Conservation (phyloP, 176 grass and related monocot species). For the Avena eriantha region DNA sequence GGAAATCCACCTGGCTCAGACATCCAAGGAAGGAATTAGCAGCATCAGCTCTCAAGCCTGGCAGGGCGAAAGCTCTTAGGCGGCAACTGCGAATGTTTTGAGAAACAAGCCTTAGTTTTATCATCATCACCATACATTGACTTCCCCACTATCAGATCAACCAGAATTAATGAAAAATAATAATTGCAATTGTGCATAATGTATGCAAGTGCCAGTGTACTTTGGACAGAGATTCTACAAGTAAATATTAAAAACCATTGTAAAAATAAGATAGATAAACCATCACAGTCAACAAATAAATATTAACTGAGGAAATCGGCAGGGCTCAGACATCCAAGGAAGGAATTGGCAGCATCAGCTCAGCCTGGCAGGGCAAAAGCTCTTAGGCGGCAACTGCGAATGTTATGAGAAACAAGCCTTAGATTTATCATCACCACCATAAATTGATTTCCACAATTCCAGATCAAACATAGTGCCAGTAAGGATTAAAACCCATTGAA, state of each 20-base stretch:
- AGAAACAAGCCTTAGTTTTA: conserved; percentile 67
- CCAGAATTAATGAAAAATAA: too few species aligned
- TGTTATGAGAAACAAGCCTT: conserved; percentile 78
- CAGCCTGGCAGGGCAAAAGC: conserved; percentile 51
- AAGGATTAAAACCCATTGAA: not conserved
- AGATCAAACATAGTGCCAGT: not conserved
- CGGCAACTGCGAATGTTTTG: conserved; percentile 71
- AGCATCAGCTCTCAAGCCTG: conserved; percentile 71
- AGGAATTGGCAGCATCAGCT: conserved; percentile 59
- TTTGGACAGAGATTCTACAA: too few species aligned
- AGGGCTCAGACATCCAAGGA: conserved; percentile 38
- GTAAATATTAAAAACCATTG: not conserved
- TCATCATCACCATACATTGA: conserved; percentile 12
- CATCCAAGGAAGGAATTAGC: conserved; percentile 47
- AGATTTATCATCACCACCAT: conserved; percentile 13
- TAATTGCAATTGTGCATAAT: too few species aligned
- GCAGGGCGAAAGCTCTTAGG: conserved; percentile 69
- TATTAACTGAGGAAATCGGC: not conserved
- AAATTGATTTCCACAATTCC: not conserved
- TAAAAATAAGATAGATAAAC: not conserved
- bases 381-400: conserved; percentile 73
- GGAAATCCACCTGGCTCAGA: not conserved
- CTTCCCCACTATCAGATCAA: not conserved
- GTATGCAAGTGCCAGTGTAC: too few species aligned
- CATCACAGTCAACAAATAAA: conserved; percentile 61